Evolutionary conservation across 129 eudicot species (phyloP).

Genomic region (Saposhnikovia divaricata): DNA sequence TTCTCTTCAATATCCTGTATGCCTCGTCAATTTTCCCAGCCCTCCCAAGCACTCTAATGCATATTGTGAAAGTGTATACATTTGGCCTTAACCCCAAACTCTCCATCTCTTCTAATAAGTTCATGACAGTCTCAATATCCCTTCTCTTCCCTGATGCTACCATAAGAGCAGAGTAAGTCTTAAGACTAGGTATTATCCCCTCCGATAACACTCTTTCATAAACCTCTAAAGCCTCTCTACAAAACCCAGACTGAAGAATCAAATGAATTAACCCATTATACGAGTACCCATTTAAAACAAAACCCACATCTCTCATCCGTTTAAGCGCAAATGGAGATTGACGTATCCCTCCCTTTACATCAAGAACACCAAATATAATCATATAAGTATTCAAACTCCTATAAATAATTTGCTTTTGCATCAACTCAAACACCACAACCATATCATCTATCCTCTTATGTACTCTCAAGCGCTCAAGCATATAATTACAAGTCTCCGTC

Average conservation of each 20-base stretch:
- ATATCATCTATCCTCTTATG: slow-evolving; percentile 48
- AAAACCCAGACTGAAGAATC: slow-evolving; percentile 67
- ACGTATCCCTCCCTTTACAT: slow-evolving; percentile 71
- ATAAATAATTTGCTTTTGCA: slow-evolving; percentile 83
- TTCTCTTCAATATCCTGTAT: slow-evolving; percentile 52
- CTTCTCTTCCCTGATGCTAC: slow-evolving; percentile 84
- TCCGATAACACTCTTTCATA: slow-evolving; percentile 63
- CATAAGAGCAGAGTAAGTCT: slow-evolving; percentile 93
- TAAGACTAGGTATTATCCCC: slow-evolving; percentile 76
- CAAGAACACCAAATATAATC: slow-evolving; percentile 52
- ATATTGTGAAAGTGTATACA: slow-evolving; percentile 82
- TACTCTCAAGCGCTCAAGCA: slow-evolving; percentile 68
- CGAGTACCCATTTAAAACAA: slow-evolving; percentile 75
- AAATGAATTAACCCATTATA: slow-evolving; percentile 85
- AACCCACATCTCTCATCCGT: slow-evolving; percentile 51
- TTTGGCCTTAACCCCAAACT: slow-evolving; percentile 75
- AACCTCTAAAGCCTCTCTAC: slow-evolving; percentile 64
- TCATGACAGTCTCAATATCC: slow-evolving; percentile 66
- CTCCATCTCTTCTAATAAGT: slow-evolving; percentile 70
- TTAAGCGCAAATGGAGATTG: slow-evolving; percentile 66
- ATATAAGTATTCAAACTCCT: slow-evolving; percentile 68
- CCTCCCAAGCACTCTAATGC: slow-evolving; percentile 89
- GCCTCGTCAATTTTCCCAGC: slow-evolving; percentile 89
- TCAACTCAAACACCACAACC: slow-evolving; percentile 75
- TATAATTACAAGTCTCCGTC: slow-evolving; percentile 75